Evolutionary conservation across 2,329 filamentous ascomycete species (phyloP), one percentile per base, ranked within the genome.

Genomic region (Aspergillus sojae): DNA sequence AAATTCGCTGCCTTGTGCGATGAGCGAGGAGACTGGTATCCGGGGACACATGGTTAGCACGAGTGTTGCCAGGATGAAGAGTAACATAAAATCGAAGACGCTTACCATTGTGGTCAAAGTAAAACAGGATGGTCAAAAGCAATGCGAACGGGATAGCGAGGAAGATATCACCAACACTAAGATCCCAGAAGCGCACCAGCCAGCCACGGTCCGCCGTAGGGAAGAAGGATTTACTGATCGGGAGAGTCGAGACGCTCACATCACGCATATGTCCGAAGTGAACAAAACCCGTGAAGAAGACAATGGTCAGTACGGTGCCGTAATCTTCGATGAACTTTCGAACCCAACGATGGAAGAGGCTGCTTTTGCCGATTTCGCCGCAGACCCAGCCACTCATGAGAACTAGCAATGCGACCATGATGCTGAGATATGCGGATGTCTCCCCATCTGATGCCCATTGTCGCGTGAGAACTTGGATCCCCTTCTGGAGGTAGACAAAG

Each of bases 221-320:
- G 71, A 87, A 88, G 80, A 96, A 97, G 0, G 93, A 88, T 62
- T 86, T 88, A 66, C 88, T 88, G 0, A 89, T 94, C 0, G 93
- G 93, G 32, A 97, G 82, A 10, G 85, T 88, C 65, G 91, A 86
- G 11, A 96, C 80, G 23, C 87, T 75, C 1, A 96, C 85, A 46
- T 84, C 78, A n/a, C 80, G 80, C 91, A 97, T 94, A 71, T 91
- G 89, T 9, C 93, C 93, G 66, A 96, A 87, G 76, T 95, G 91
- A 1, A 95, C 90, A 71, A 96, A 96, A 0, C 93, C 93, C 0
- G 93, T 93, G 76, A 96, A 96, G 82, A 96, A 96, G 64, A 96
- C 81, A 60, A 94, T 86, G 0, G 91, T 92, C 65, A 94, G 80
- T 0, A 93, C 92, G 0, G 92, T 96, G 58, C 92, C 93, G 74